A percentile compares a stretch with the other conserved stretches of the same genome.
Conservation (phyloP, 257 asterid genomes). For the Solanum bulbocastanum region DNA sequence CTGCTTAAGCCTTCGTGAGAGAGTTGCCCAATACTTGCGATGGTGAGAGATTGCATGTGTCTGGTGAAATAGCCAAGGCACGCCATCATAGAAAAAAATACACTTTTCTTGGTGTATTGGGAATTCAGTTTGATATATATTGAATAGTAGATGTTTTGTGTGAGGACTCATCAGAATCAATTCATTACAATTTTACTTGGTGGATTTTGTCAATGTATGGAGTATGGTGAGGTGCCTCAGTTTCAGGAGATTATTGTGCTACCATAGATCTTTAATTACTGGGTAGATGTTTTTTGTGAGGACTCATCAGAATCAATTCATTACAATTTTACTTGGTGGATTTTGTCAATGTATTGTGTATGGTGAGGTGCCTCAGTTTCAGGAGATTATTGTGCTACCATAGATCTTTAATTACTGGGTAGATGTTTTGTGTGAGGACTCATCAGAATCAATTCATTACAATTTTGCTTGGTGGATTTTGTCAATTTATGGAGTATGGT, state of each 20-base stretch:
- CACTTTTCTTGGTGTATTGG: neutral
- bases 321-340: neutral
- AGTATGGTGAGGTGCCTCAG: neutral
- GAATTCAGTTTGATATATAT: neutral
- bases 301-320: neutral
- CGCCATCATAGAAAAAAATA: neutral
- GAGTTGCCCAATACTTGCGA: neutral
- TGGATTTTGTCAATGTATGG: neutral
- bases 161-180: neutral
- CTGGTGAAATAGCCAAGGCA: neutral
- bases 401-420: neutral
- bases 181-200: neutral
- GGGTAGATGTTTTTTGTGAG: neutral
- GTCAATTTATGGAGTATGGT: neutral
- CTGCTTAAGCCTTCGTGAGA: neutral
- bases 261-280: neutral
- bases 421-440: neutral
- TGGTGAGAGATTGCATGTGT: neutral
- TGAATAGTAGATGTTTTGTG: neutral
- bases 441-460: neutral
- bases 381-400: neutral
- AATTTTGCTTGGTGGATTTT: neutral
- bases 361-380: neutral
- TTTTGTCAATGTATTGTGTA: neutral
- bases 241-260: neutral